These are phyloP conservation scores for Aspergillus melleus DNA, from an alignment of 2,329 filamentous ascomycete genomes.

Conservation along the genomic window DNA sequence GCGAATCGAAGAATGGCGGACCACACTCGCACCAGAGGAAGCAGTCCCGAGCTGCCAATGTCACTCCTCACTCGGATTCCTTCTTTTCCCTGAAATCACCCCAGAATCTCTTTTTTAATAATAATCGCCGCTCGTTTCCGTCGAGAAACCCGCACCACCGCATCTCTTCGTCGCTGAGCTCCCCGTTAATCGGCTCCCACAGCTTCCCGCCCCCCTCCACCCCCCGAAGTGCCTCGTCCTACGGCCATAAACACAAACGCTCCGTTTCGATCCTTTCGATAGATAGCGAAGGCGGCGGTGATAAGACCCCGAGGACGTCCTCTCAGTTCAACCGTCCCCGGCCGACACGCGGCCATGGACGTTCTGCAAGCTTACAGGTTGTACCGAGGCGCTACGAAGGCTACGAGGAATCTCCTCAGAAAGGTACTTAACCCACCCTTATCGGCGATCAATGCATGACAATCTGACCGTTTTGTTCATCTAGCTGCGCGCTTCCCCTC, in stretches of 20 bases:
- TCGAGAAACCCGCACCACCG: conserved; percentile 38
- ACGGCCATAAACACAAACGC: conserved; percentile 65
- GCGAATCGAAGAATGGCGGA: conserved; percentile 29
- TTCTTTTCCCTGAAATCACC: conserved; percentile 42
- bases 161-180: conserved; percentile 41
- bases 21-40: conserved; percentile 38
- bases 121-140: conserved; percentile 37
- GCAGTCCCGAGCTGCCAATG: conserved; percentile 37
- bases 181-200: conserved; percentile 38
- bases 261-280: conserved; percentile 83
- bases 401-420: conserved; percentile 40
- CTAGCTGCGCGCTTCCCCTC: conserved; percentile 34
- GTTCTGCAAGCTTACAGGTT: conserved; percentile 81
- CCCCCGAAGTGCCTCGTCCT: conserved; percentile 31
- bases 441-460: not conserved
- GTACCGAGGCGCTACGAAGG: conserved; percentile 51
- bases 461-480: conserved; percentile 9
- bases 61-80: conserved; percentile 34
- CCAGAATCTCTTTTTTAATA: conserved; percentile 36
- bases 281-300: conserved; percentile 50
- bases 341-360: conserved; percentile 65
- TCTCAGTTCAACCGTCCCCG: conserved; percentile 48
- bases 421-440: conserved; percentile 32
- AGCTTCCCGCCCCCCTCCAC: conserved; percentile 44
- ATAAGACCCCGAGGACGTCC: conserved; percentile 31